Percentiles rank a stretch among this genome's conserved stretches.
Conservation (phyloP, 306 rosid genomes). For the Datisca glomerata region DNA sequence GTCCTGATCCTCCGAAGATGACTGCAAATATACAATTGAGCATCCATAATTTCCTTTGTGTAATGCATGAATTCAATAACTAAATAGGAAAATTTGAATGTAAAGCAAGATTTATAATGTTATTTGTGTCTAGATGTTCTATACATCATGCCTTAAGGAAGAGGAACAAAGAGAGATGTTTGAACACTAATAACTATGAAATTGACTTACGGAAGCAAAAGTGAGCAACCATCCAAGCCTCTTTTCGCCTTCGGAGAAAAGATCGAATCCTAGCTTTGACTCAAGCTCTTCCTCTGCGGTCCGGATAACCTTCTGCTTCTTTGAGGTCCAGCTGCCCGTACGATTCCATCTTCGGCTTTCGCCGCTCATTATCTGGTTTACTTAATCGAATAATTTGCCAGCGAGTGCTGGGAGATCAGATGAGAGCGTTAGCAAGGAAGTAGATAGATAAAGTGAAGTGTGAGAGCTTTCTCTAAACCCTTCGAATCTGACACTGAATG, state of each 20-base stretch:
- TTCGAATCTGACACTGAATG: background rate
- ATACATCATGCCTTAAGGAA: no score
- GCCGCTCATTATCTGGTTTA: conserved; percentile 47
- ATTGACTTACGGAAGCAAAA: conserved; percentile 55
- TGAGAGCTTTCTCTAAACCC: background rate
- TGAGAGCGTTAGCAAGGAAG: no score
- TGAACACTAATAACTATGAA: no score
- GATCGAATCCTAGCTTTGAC: conserved; percentile 66
- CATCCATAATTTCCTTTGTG: conserved; percentile 14
- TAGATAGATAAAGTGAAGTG: background rate
- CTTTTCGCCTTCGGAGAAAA: conserved; percentile 76
- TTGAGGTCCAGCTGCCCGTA: conserved; percentile 25
- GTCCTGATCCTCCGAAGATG: conserved; percentile 71
- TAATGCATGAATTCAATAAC: background rate
- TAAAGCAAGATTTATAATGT: no score
- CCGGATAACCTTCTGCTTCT: conserved; percentile 61
- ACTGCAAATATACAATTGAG: conserved; percentile 44
- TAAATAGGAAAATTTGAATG: conserved; percentile 1
- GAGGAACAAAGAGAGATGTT: no score
- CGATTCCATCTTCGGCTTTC: conserved; percentile 44
- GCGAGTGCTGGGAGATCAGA: background rate
- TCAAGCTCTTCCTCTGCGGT: conserved; percentile 85
- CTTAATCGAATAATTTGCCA: background rate
- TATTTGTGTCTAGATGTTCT: no score
- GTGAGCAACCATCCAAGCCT: conserved; percentile 92